Percentiles rank a stretch among this genome's conserved stretches.
These are phyloP conservation scores for Cercospora nicotianae DNA, from an alignment of 2,329 filamentous ascomycete genomes.

Conservation along the genomic window DNA sequence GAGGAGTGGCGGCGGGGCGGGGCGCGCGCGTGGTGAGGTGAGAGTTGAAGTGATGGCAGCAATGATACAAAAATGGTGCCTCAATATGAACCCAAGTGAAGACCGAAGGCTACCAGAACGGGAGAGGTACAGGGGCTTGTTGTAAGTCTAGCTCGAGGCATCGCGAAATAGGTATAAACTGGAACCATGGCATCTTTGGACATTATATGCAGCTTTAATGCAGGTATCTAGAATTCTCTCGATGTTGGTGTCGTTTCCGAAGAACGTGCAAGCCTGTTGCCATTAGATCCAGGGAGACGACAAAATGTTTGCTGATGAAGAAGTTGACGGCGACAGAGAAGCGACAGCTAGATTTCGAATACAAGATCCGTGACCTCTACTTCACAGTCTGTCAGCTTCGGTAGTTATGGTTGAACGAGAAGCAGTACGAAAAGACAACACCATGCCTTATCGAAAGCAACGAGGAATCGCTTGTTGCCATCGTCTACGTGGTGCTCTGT, in stretches of 20 bases:
- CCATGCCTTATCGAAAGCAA: neutral
- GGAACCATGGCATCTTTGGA: neutral
- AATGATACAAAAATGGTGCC: neutral
- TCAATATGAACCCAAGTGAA: neutral
- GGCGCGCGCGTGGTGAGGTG: neutral
- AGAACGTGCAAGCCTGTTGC: neutral
- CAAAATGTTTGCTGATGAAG: too few relatives aligned
- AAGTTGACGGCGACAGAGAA: too few relatives aligned
- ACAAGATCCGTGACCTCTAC: neutral
- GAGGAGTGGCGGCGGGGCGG: neutral
- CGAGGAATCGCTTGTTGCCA: neutral
- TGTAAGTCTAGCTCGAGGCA: neutral
- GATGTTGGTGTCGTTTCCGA: neutral
- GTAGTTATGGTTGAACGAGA: neutral
- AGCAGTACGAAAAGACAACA: neutral
- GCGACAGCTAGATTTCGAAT: too few relatives aligned
- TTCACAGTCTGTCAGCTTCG: neutral
- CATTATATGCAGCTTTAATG: neutral
- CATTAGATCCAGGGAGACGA: too few relatives aligned
- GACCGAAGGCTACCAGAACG: neutral
- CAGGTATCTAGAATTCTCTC: neutral
- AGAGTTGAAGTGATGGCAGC: neutral
- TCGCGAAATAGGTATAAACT: neutral
- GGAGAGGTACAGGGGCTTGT: neutral
- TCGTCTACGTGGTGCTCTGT: neutral